Evolutionary conservation across 805 yeast genomes (phyloP).

Genomic region (Zygotorulaspora chibaensis): DNA sequence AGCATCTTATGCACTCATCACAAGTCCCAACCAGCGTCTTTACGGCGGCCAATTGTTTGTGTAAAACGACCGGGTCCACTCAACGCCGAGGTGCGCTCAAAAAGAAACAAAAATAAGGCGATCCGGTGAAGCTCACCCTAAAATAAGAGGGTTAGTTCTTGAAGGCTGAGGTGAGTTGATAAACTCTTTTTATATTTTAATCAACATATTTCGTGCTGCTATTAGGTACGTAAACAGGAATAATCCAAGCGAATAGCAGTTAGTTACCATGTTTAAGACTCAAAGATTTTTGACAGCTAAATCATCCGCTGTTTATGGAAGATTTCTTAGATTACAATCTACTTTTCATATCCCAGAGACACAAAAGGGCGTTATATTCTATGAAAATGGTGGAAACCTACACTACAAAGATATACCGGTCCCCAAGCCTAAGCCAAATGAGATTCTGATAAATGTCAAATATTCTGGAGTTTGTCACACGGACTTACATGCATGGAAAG

Average conservation of each 20-base stretch:
- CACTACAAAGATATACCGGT: slow-evolving; percentile 51
- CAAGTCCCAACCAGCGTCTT: too few relatives aligned
- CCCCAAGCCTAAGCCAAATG: slow-evolving; percentile 54
- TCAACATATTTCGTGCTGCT: too few relatives aligned
- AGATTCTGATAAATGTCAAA: slow-evolving; percentile 52
- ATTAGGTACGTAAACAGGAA: too few relatives aligned
- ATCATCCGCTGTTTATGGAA: slow-evolving; percentile 1
- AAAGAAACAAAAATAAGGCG: neutral
- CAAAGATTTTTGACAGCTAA: slow-evolving; percentile 5
- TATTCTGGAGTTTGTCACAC: slow-evolving; percentile 67
- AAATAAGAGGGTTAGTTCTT: neutral
- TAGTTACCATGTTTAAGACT: slow-evolving; percentile 15
- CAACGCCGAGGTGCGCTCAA: neutral
- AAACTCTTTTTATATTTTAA: neutral
- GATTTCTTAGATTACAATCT: slow-evolving; percentile 23
- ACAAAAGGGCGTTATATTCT: slow-evolving; percentile 51
- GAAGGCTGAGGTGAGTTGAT: neutral
- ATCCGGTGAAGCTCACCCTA: neutral
- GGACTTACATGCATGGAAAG: slow-evolving; percentile 64
- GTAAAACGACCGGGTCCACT: too few relatives aligned
- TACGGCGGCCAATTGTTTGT: too few relatives aligned
- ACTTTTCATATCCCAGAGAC: slow-evolving; percentile 40
- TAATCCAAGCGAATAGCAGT: neutral
- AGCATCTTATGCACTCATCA: too few relatives aligned
- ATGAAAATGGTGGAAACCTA: slow-evolving; percentile 46